Percentiles rank a stretch among this genome's conserved stretches.
Conservation (phyloP, 2,329 filamentous ascomycete species). For the Trematosphaeria pertusa region DNA sequence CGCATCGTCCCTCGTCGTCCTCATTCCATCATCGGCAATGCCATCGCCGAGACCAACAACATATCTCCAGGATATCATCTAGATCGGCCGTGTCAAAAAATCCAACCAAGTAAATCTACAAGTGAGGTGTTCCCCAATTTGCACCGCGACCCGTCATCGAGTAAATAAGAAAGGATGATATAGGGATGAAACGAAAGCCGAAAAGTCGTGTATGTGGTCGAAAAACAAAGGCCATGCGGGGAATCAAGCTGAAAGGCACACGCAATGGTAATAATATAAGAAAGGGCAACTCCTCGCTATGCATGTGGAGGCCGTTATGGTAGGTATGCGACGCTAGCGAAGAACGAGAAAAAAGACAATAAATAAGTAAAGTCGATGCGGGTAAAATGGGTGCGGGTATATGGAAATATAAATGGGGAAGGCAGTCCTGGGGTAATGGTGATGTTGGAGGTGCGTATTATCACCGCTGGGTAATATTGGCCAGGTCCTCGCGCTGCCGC, state of each 20-base stretch:
- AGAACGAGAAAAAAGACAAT: slow-evolving; percentile 9
- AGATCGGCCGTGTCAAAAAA: not conserved
- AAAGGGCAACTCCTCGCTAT: slow-evolving; percentile 35
- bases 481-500: slow-evolving; percentile 71
- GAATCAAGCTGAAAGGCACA: slow-evolving; percentile 25
- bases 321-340: slow-evolving; percentile 17
- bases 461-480: slow-evolving; percentile 59
- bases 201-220: slow-evolving; percentile 2
- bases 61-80: not conserved
- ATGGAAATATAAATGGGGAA: slow-evolving; percentile 15
- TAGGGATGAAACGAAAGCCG: not conserved
- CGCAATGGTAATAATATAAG: not conserved
- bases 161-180: not conserved
- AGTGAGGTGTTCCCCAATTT: not conserved
- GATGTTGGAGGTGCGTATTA: slow-evolving; percentile 10
- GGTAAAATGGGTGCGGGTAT: slow-evolving; percentile 16
- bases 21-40: no score
- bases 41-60: not conserved
- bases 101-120: slow-evolving; percentile 6
- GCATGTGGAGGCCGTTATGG: slow-evolving; percentile 28
- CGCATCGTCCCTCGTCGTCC: not conserved
- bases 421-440: slow-evolving; percentile 2
- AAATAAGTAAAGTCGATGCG: slow-evolving; percentile 7
- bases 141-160: not conserved
- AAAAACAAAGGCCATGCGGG: slow-evolving; percentile 18